Base-by-base conservation (phyloP, 1,139 yeast genomes). In the Pichiaceae sp. region DNA sequence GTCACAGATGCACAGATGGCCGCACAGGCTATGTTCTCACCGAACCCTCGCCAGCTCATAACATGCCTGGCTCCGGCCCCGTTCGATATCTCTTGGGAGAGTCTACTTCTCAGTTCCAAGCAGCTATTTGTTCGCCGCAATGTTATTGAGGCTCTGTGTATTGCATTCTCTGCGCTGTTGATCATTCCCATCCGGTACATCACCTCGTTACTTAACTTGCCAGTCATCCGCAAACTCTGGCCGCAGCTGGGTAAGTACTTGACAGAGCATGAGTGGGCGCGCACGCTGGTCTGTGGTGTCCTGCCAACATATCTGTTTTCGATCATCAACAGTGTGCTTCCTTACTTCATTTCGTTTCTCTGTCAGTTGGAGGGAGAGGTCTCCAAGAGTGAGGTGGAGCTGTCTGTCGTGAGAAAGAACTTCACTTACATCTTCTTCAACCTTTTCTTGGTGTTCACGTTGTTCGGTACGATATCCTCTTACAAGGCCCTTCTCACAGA, bases 1-100 rank as follows among this genome's bases (percentile, higher is more conserved):
- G 94, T 84, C 8, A 84, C 93, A 0, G 78, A 80, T 48, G 95
- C 95, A 1, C 96, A 85, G 54, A 76, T 85, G 81, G 78, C 86
- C 7, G 93, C 95, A 0, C 96, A 86, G 54, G 85, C 95, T 0
- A 83, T 84, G 1, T 62, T 85, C 36, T 93, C 86, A 44, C 95
- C 95, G 0, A 70, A 77, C 38, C 80, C 85, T 1, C 72, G 78
- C 52, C 79, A 80, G 38, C 62, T 85, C 32, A 77, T 83, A 32
- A 81, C 93, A 7, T 69, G 67, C 34, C 63, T 84, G 34, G 95
- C 95, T 0, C 95, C 95, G 0, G 89, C 95, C 2, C 95, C 95
- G 2, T 79, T 78, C 44, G 96, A 85, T 55, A 77, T 85, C 17
- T 68, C 81, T 36, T 85, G 96, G 96, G 74, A 75, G 33, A 82